Base-by-base conservation (phyloP, 2,329 filamentous ascomycete genomes). In the Cladosporium sp. region DNA sequence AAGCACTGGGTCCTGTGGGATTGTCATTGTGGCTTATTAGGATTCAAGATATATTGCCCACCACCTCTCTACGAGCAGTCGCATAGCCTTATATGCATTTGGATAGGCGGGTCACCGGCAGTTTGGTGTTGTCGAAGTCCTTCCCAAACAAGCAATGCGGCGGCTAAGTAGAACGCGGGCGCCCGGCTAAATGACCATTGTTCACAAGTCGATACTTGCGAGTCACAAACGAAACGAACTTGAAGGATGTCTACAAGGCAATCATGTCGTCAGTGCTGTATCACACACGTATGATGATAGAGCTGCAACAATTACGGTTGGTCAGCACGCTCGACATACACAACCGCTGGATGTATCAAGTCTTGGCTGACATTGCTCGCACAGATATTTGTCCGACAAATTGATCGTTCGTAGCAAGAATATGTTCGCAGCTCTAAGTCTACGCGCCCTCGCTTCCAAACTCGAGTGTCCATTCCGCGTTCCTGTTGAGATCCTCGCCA, bases 391-490 rank as follows among this genome's bases (percentile, higher is more conserved):
- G 25, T 14, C 47, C 47, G 47, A 22, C 20, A n/a, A 5, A 17
- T 50, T 30, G 14, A 20, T 7, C 19, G 14, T 22, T 50, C 47
- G 17, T 50, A 19, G 25, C 43, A 9, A 9, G 25, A n/a, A 47
- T 28, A 36, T 50, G 15, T 50, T 36, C 47, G 30, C 12, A 50
- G 17, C 47, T 50, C 30, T 37, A 25, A 20, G 14, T 34, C 43
- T 45, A 58, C 19, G 55, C 55, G 17, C 55, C 55, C 55, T 58
- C 93, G 72, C 91, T 96, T 59, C 93, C 93, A 76, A 97, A 97
- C 76, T 97, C 92, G 69, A 88, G 84, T 9, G 94, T 99, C 94
- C 94, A 99, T 45, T 97, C 92, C 49, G 89, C 82, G 73, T 93
- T 97, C 69, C 85, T 83, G 65, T 85, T 82, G 47, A 99, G 82